Percentiles rank a stretch among this genome's conserved stretches.
Conservation (phyloP, 129 eudicot genomes). For the Solidago caesia region DNA sequence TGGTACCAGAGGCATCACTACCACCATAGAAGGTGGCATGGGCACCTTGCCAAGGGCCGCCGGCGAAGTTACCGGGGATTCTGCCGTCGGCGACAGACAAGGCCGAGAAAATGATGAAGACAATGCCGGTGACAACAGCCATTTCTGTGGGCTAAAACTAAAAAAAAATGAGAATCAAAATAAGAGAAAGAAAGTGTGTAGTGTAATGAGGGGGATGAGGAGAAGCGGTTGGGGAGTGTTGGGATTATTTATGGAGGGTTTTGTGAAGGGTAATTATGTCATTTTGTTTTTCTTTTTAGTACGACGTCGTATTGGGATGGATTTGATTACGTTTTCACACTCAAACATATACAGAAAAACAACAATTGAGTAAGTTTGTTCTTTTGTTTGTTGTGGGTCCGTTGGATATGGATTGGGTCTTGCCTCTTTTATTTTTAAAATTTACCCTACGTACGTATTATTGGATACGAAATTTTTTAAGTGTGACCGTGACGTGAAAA, state of each 20-base stretch:
- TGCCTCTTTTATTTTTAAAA: no score
- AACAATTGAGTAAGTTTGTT: background rate
- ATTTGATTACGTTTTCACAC: background rate
- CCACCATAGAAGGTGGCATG: conserved; percentile 97
- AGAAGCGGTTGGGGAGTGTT: conserved; percentile 20
- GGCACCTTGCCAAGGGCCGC: conserved; percentile 77
- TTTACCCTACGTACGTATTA: no score
- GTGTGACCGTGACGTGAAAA: no score
- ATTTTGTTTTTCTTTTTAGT: background rate
- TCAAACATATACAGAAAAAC: background rate
- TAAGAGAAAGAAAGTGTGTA: background rate
- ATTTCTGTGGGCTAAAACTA: conserved; percentile 12
- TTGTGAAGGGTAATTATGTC: conserved; percentile 22
- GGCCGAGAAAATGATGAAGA: conserved; percentile 32
- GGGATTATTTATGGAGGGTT: conserved; percentile 21
- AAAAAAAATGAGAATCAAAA: background rate
- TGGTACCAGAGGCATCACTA: conserved; percentile 91
- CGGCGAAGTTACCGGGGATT: conserved; percentile 74
- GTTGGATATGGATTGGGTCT: background rate
- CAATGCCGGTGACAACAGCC: conserved; percentile 16
- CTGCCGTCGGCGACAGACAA: conserved; percentile 44
- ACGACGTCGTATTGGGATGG: conserved; percentile 8
- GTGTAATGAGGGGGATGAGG: conserved; percentile 6
- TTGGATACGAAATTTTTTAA: no score
- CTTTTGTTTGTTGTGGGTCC: conserved; percentile 5